phyloP scores from a whole-genome alignment of 768 basidiomycete genomes.

The Suillus occidentalis region DNA sequence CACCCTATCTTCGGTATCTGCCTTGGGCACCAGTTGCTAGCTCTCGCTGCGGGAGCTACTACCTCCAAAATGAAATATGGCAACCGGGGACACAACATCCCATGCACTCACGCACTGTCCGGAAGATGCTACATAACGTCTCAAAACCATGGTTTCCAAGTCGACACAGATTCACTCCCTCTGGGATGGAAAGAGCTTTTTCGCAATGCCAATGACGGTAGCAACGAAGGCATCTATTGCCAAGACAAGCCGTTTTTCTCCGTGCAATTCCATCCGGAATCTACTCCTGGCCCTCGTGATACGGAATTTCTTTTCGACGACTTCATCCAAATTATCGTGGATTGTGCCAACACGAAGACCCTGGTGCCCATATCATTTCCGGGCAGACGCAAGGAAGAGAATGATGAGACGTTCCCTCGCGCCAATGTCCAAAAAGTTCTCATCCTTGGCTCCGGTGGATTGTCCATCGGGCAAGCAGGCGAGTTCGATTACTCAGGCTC shows the following conservation, averaged over 20 bases:
- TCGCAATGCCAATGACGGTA: constrained; percentile 93
- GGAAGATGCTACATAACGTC: constrained; percentile 99
- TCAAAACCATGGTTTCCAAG: constrained; percentile 98
- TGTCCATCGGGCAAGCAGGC: constrained; percentile 98
- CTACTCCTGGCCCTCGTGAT: constrained; percentile 93
- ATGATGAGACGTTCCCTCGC: constrained; percentile 69
- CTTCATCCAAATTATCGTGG: constrained; percentile 85
- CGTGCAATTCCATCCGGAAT: constrained; percentile 99
- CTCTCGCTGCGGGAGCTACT: constrained; percentile 88
- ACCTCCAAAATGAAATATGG: constrained; percentile 99
- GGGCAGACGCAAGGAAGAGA: constrained; percentile 80
- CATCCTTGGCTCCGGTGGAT: constrained; percentile 94
- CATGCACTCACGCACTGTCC: constrained; percentile 90
- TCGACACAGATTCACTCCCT: constrained; percentile 78
- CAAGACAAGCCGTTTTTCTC: constrained; percentile 95
- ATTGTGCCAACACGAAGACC: constrained; percentile 60
- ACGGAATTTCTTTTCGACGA: constrained; percentile 99
- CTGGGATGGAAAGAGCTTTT: constrained; percentile 92
- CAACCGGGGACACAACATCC: constrained; percentile 98
- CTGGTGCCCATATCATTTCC: constrained; percentile 66
- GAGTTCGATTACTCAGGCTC: constrained; percentile 99
- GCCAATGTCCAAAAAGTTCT: constrained; percentile 89
- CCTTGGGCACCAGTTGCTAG: constrained; percentile 95
- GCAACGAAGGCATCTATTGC: constrained; percentile 97
- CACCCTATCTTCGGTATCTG: constrained; percentile 97